Conservation (phyloP, 225 moss, liverwort and hornwort species). For the Physcomitrium patens region DNA sequence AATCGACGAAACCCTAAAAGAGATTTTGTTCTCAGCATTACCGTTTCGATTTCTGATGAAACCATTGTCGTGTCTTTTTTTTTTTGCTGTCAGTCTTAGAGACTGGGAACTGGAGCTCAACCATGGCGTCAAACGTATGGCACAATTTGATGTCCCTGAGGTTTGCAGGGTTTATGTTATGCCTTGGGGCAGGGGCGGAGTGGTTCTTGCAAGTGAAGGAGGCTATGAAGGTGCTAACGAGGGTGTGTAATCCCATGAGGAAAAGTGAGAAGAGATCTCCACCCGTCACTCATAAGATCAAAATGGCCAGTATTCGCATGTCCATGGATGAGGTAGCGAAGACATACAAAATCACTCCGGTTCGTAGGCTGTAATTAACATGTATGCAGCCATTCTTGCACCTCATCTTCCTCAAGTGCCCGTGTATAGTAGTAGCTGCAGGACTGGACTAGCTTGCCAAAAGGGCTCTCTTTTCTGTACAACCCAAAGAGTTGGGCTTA, state of each 20-base stretch:
- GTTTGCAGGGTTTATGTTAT: slow-evolving; percentile 26
- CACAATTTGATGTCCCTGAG: slow-evolving; percentile 15
- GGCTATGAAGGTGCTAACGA: slow-evolving; percentile 19
- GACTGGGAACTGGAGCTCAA: too few species aligned
- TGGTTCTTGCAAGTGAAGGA: slow-evolving; percentile 29
- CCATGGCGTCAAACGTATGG: slow-evolving; percentile 26
- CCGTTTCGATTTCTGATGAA: background rate
- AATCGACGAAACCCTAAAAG: too few species aligned
- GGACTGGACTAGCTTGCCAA: slow-evolving; percentile 7
- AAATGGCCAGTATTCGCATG: slow-evolving; percentile 32
- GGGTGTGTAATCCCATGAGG: slow-evolving; percentile 19
- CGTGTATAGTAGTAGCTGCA: slow-evolving; percentile 8
- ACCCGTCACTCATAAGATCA: slow-evolving; percentile 29
- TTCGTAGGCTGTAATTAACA: slow-evolving; percentile 24
- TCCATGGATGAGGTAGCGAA: slow-evolving; percentile 34
- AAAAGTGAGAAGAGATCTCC: slow-evolving; percentile 2
- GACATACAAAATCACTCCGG: slow-evolving; percentile 34
- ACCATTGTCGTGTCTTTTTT: too few species aligned
- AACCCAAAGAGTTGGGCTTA: background rate
- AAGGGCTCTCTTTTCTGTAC: background rate
- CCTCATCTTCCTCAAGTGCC: background rate
- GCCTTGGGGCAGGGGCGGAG: slow-evolving; percentile 19
- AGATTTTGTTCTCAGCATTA: too few species aligned
- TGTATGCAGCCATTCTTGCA: too few species aligned
- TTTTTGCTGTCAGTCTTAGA: too few species aligned